Base-by-base conservation (phyloP, 139 green algal genomes). In the Coelastrella sp. region DNA sequence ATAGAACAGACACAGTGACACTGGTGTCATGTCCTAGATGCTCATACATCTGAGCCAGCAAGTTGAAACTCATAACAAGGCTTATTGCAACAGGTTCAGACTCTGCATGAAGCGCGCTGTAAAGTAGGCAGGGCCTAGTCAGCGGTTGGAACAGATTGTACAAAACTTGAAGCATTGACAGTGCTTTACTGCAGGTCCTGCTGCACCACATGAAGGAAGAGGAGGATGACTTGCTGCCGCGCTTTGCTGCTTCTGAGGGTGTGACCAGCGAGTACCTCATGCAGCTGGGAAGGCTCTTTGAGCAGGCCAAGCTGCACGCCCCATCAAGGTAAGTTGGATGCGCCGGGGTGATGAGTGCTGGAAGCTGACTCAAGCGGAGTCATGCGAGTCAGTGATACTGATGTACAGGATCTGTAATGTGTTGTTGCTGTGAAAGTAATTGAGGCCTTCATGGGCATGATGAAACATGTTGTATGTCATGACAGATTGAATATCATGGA, bases 151-250 rank as follows among this genome's bases (percentile, higher is more conserved):
- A 47, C 32, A 47, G 32, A 47, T 47, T 47, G 32, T 47, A 47
- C 32, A 47, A 47, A 47, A 71, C 10, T 10, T 71, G 61, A 71
- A 19, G 11, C 61, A 71, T 19, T 71, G 61, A 74, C 80, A 14
- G 2, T 23, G 5, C 10, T 77, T 23, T 83, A 56, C 85, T 88
- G 20, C 82, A 88, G 83, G 83, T 80, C n/a, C 66, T 88, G 54
- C 16, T 88, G 8, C 68, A 88, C 54, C 83, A 88, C 83, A 88
- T 88, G 83, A 23, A 54, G n/a, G 68, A 88, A 47, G 83, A 88
- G 68, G 83, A 88, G 54, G 68, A 88, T 3, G 83, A 80, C 19
- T n/a, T 88, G 83, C 83, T 88, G 83, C 83, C 83, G 3, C 66
- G 83, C 54, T 88, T 88, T 80, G 68, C 68, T 57, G 83, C 83